Base-by-base conservation (phyloP, 768 basidiomycete species). In the Tulasnella sp. region DNA sequence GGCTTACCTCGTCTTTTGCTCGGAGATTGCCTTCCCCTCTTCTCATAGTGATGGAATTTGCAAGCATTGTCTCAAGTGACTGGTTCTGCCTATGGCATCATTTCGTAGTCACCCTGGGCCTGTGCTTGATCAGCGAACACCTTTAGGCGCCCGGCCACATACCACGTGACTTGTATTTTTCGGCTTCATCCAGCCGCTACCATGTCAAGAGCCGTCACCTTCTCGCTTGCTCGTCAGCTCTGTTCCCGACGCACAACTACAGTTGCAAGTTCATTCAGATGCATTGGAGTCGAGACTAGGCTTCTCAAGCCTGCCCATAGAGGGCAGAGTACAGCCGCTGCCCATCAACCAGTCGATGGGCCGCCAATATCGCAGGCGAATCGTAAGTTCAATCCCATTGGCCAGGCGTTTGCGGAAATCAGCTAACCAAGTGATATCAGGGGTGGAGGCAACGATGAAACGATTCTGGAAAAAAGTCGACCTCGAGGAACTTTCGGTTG, bases 401-500 rank as follows among this genome's bases (percentile, higher is more conserved):
- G 14, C 21, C 34, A 1, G 73, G 38, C 44, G 12, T 6, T 27
- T 74, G 12, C 24, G 21, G 21, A n/a, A 74, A 42, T 52, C 8
- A 3, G 1, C n/a, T 21, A 52, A 21, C 52, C 62, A 34, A 68
- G 73, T 80, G 10, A 34, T 39, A 14, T 21, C 82, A 98, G 96
- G 93, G 80, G 95, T 94, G 16, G 95, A 98, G 85, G 89, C 91
- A 52, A 93, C 94, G 1, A 87, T 94, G 85, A 92, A 93, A 82
- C 88, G 98, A 36, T 99, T 99, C 84, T 99, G 98, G 98, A 96
- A 96, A 84, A 90, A 89, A 0, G 98, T 97, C n/a, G 90, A 89
- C 24, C 87, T 98, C 77, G 91, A 93, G 88, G 78, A 88, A 42
- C 81, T 81, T 2, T 80, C 84, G 86, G 87, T 86, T 34, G 44